These are phyloP conservation scores for Cercospora citrullina DNA, from an alignment of 2,329 filamentous ascomycete species.

Conservation along the genomic window DNA sequence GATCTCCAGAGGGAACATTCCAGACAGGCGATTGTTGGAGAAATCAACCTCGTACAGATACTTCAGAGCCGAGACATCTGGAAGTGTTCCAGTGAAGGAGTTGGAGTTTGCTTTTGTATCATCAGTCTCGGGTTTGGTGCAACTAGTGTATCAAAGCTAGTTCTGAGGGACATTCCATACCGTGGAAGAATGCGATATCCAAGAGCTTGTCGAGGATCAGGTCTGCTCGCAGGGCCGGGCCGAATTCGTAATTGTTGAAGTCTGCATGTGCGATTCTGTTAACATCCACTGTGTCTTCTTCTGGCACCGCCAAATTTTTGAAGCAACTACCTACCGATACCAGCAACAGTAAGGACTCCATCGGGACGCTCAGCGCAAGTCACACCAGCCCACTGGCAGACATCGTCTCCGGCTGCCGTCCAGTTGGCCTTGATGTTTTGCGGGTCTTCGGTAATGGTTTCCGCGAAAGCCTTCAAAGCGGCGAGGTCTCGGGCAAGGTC, in stretches of 20 bases:
- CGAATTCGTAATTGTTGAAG: slow-evolving; percentile 14
- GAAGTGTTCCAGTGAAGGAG: slow-evolving; percentile 18
- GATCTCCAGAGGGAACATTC: slow-evolving; percentile 13
- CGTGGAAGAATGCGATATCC: slow-evolving; percentile 20
- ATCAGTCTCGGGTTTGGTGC: background rate
- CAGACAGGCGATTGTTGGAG: slow-evolving; percentile 18
- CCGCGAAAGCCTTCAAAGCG: slow-evolving; percentile 17
- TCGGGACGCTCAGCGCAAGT: slow-evolving; percentile 11
- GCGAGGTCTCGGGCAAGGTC: slow-evolving; percentile 15
- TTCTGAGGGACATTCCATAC: background rate
- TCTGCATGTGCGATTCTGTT: background rate
- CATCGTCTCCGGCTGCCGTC: slow-evolving; percentile 13
- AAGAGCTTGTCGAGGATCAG: slow-evolving; percentile 16
- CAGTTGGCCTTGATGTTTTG: slow-evolving; percentile 9
- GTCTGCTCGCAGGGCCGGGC: slow-evolving; percentile 4
- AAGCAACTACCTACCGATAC: slow-evolving; percentile 2
- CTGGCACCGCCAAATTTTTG: background rate
- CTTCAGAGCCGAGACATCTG: slow-evolving; percentile 15
- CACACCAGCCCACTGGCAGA: slow-evolving; percentile 15
- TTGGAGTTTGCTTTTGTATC: slow-evolving; percentile 15
- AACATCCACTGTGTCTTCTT: background rate
- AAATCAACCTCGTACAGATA: slow-evolving; percentile 21
- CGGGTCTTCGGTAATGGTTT: slow-evolving; percentile 18
- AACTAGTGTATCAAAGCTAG: background rate
- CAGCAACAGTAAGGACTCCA: slow-evolving; percentile 13